phyloP scores from a whole-genome alignment of 2,329 filamentous ascomycete genomes.

The Fusarium sp. region DNA sequence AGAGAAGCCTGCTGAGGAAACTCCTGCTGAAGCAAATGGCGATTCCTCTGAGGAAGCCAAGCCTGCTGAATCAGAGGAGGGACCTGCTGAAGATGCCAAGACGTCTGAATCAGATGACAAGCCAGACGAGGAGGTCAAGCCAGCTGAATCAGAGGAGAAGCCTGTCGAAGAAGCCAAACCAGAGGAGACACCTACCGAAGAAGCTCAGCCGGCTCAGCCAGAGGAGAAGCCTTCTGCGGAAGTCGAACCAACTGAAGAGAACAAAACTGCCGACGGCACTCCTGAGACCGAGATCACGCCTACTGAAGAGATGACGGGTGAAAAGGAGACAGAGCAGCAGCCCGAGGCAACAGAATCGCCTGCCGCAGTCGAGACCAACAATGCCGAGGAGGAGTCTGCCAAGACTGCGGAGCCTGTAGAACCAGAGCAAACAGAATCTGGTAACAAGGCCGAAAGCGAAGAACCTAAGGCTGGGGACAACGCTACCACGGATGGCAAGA shows the following conservation, averaged over 20 bases:
- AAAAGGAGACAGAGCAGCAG: not conserved
- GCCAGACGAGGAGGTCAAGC: not conserved
- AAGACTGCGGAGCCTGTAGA: not conserved
- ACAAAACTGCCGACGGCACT: not conserved
- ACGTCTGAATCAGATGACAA: not conserved
- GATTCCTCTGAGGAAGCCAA: not conserved
- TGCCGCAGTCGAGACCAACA: not conserved
- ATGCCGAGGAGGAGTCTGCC: not conserved
- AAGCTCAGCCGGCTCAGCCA: conserved; percentile 5
- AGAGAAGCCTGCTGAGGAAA: not conserved
- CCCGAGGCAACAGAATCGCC: not conserved
- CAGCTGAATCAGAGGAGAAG: conserved; percentile 5
- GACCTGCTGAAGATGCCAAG: not conserved
- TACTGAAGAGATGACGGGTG: not conserved
- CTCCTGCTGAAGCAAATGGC: not conserved
- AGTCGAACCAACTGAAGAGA: not conserved
- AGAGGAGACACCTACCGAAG: not conserved
- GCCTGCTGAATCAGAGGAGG: conserved; percentile 2
- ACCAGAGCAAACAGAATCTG: conserved; percentile 3
- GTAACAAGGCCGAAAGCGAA: not conserved
- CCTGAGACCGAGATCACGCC: not conserved
- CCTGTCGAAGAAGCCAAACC: conserved; percentile 1
- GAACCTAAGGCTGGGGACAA: not conserved
- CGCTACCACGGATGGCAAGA: not conserved
- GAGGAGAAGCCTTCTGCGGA: conserved; percentile 6